Percentiles rank a stretch among this genome's conserved stretches.
Evolutionary conservation across 345 rosid species (phyloP).

Genomic region (Turritis glabra): DNA sequence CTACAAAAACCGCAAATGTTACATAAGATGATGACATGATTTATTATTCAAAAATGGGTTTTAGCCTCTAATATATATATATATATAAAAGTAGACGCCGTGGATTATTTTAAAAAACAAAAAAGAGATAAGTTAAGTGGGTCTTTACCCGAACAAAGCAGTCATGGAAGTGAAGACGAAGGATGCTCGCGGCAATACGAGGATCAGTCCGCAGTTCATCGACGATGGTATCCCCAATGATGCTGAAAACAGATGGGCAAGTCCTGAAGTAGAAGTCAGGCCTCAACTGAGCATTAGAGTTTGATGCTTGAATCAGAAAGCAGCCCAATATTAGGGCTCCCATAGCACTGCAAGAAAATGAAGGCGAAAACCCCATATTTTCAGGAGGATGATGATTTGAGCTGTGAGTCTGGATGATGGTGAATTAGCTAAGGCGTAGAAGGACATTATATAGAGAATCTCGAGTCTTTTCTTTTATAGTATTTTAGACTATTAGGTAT

Average conservation of each 20-base stretch:
- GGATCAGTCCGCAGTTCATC: conserved; percentile 23
- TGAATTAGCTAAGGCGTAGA: neutral
- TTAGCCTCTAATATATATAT: neutral
- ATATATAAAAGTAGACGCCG: neutral
- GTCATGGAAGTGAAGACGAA: conserved; percentile 41
- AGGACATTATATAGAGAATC: conserved; percentile 28
- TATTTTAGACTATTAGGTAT: neutral
- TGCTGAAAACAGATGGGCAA: conserved; percentile 12
- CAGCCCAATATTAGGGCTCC: conserved; percentile 36
- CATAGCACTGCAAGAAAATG: conserved; percentile 26
- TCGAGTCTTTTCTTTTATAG: conserved; percentile 2
- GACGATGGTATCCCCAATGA: conserved; percentile 19
- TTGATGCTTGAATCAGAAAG: conserved; percentile 35
- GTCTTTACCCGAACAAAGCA: conserved; percentile 36
- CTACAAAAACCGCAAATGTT: conserved; percentile 28
- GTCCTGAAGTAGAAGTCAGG: conserved; percentile 29
- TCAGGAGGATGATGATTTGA: neutral
- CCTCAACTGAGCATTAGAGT: conserved; percentile 31
- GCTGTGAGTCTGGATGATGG: conserved; percentile 22
- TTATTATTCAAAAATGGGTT: neutral
- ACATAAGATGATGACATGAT: neutral
- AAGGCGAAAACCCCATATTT: conserved; percentile 25
- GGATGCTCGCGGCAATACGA: conserved; percentile 38
- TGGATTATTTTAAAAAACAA: neutral
- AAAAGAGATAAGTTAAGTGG: neutral